Evolutionary conservation across 768 basidiomycete genomes (phyloP).

Genomic region (Xerocomellus amylosporus): DNA sequence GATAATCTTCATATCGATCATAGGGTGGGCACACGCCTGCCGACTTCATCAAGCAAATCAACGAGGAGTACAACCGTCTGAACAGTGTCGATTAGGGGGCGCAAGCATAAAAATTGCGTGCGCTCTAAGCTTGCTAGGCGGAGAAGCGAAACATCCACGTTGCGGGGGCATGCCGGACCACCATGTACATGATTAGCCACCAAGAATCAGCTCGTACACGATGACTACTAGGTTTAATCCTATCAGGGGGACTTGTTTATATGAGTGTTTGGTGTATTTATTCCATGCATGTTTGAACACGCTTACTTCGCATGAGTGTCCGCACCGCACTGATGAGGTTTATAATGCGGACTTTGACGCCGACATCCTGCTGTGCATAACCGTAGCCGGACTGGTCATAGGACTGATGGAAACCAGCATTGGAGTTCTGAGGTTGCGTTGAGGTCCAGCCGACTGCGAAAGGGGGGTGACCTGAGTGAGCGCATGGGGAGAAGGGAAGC

Average conservation of each 20-base stretch:
- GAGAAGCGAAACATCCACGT: slow-evolving; percentile 17
- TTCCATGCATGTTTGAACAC: slow-evolving; percentile 14
- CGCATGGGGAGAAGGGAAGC: background rate
- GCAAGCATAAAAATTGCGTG: slow-evolving; percentile 5
- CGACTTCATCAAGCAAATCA: slow-evolving; percentile 79
- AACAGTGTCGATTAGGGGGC: slow-evolving; percentile 40
- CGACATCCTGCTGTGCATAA: slow-evolving; percentile 52
- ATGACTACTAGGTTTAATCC: slow-evolving; percentile 84
- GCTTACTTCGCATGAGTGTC: slow-evolving; percentile 96
- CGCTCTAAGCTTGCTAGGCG: slow-evolving; percentile 10
- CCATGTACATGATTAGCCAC: slow-evolving; percentile 38
- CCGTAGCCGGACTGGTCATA: slow-evolving; percentile 68
- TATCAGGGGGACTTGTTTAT: slow-evolving; percentile 81
- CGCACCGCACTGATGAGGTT: slow-evolving; percentile 93
- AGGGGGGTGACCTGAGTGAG: slow-evolving; percentile 17
- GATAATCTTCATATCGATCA: slow-evolving; percentile 24
- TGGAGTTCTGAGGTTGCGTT: slow-evolving; percentile 54
- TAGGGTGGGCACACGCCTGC: slow-evolving; percentile 70
- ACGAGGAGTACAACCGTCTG: slow-evolving; percentile 64
- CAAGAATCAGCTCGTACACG: slow-evolving; percentile 75
- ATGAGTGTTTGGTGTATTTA: slow-evolving; percentile 18
- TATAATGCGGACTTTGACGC: slow-evolving; percentile 82
- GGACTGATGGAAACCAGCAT: slow-evolving; percentile 57
- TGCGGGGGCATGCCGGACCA: slow-evolving; percentile 10
- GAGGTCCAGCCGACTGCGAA: slow-evolving; percentile 85